Percentiles rank a stretch among this genome's conserved stretches.
These are phyloP conservation scores for Pisolithus thermaeus DNA, from an alignment of 1,284 basidiomycete species.

Conservation along the genomic window DNA sequence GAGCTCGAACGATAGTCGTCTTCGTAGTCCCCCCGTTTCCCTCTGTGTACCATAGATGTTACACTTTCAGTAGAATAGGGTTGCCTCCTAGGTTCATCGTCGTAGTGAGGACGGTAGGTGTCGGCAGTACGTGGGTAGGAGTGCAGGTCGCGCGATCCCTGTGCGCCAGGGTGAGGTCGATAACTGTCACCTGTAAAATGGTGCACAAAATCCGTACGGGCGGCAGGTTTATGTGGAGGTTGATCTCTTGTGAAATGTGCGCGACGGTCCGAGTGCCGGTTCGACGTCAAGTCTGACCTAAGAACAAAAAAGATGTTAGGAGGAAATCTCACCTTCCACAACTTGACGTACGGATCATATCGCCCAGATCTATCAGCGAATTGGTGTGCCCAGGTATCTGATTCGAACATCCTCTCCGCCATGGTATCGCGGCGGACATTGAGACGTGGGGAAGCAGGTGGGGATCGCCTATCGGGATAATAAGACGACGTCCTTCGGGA, in stretches of 20 bases:
- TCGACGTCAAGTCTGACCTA: slow-evolving; percentile 7
- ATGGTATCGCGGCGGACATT: slow-evolving; percentile 36
- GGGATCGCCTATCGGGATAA: slow-evolving; percentile 20
- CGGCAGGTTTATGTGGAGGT: slow-evolving; percentile 30
- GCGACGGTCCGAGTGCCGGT: slow-evolving; percentile 30
- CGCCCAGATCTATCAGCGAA: slow-evolving; percentile 34
- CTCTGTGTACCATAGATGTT: slow-evolving; percentile 1
- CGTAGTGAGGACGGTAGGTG: slow-evolving; percentile 37
- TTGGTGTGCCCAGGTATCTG: slow-evolving; percentile 61
- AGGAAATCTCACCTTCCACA: slow-evolving; percentile 18
- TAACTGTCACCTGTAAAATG: slow-evolving; percentile 37
- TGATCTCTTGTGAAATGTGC: slow-evolving; percentile 25
- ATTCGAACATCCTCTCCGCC: slow-evolving; percentile 60
- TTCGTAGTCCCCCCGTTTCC: slow-evolving; percentile 12
- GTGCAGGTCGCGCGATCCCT: slow-evolving; percentile 27
- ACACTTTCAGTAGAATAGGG: slow-evolving; percentile 16
- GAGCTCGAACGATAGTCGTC: slow-evolving; percentile 28
- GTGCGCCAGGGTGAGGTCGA: slow-evolving; percentile 30
- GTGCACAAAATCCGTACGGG: slow-evolving; percentile 23
- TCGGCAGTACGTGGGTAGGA: slow-evolving; percentile 30
- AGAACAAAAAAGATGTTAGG: slow-evolving; percentile 10
- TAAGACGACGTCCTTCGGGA: slow-evolving; percentile 23
- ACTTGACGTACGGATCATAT: slow-evolving; percentile 19
- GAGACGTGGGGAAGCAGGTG: slow-evolving; percentile 30
- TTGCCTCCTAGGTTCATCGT: slow-evolving; percentile 21